A percentile compares a stretch with the other conserved stretches of the same genome.
Conservation (phyloP, 768 basidiomycete genomes). For the Mycena rebaudengoi region DNA sequence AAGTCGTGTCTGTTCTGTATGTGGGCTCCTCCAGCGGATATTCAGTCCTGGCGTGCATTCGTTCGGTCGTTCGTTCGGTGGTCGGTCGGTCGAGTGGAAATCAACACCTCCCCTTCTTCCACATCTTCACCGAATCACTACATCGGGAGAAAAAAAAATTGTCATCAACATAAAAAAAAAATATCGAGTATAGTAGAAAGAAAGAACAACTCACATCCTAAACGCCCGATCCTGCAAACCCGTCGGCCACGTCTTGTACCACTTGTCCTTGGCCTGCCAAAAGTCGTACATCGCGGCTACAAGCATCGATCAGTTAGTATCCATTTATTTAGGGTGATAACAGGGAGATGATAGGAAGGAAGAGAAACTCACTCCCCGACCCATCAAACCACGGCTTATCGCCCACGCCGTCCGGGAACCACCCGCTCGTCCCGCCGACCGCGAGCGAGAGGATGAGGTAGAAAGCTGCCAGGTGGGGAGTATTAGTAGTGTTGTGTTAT, state of each 20-base stretch:
- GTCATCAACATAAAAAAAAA: slow-evolving; percentile 4
- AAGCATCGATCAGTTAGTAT: background rate
- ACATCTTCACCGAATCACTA: slow-evolving; percentile 62
- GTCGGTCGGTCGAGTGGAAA: background rate
- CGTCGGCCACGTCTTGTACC: slow-evolving; percentile 77
- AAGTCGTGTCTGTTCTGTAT: too few relatives aligned
- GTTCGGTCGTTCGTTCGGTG: background rate
- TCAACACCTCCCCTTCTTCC: slow-evolving; percentile 44
- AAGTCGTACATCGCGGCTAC: slow-evolving; percentile 77
- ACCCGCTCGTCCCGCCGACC: slow-evolving; percentile 85
- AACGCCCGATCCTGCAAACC: slow-evolving; percentile 68
- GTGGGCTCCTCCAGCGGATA: background rate
- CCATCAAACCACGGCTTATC: slow-evolving; percentile 82
- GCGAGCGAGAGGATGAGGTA: slow-evolving; percentile 81
- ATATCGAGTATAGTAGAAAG: too few relatives aligned
- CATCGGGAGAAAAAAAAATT: background rate
- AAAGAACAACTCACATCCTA: slow-evolving; percentile 69
- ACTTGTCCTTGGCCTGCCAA: slow-evolving; percentile 63
- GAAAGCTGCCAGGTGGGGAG: too few relatives aligned
- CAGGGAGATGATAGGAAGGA: background rate
- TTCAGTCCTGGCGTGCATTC: background rate
- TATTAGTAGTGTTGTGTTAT: too few relatives aligned
- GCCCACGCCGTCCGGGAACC: slow-evolving; percentile 86
- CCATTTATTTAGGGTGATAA: background rate
- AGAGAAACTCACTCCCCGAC: slow-evolving; percentile 50